These are phyloP conservation scores for Saraca asoca DNA, from an alignment of 331 rosid species.

Conservation along the genomic window DNA sequence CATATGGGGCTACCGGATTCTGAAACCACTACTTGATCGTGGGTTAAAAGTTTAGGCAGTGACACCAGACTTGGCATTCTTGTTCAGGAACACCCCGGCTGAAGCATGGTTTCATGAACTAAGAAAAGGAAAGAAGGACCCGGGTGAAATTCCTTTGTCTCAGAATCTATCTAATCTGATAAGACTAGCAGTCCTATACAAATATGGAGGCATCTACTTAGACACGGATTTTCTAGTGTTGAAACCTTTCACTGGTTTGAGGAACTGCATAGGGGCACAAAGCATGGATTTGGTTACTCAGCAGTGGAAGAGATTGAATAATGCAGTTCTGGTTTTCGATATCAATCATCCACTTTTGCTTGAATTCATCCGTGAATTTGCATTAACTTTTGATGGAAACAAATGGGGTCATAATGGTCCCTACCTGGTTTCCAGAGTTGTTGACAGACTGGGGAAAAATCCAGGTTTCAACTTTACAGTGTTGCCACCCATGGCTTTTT, in stretches of 20 bases:
- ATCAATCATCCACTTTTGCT: slow-evolving; percentile 73
- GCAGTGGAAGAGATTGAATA: slow-evolving; percentile 79
- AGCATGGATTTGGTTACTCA: slow-evolving; percentile 43
- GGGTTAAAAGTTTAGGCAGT: slow-evolving; percentile 62
- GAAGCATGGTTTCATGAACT: slow-evolving; percentile 57
- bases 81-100: slow-evolving; percentile 61
- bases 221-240: slow-evolving; percentile 73
- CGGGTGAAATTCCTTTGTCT: slow-evolving; percentile 70
- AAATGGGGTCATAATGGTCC: slow-evolving; percentile 95
- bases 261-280: slow-evolving; percentile 77
- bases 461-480: slow-evolving; percentile 47
- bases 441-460: slow-evolving; percentile 36
- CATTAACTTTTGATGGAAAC: slow-evolving; percentile 70
- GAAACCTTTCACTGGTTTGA: slow-evolving; percentile 53
- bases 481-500: slow-evolving; percentile 62
- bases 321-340: slow-evolving; percentile 76
- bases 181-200: slow-evolving; percentile 66
- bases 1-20: slow-evolving; percentile 44
- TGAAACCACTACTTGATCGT: slow-evolving; percentile 57
- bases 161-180: slow-evolving; percentile 73
- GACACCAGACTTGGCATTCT: slow-evolving; percentile 63
- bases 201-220: slow-evolving; percentile 75
- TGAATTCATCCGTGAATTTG: slow-evolving; percentile 67
- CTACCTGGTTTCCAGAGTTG: slow-evolving; percentile 78
- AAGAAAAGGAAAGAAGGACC: slow-evolving; percentile 66